Evolutionary conservation across 192 early-diverging fungal species (phyloP).

Genomic region (Podochytrium sp.): DNA sequence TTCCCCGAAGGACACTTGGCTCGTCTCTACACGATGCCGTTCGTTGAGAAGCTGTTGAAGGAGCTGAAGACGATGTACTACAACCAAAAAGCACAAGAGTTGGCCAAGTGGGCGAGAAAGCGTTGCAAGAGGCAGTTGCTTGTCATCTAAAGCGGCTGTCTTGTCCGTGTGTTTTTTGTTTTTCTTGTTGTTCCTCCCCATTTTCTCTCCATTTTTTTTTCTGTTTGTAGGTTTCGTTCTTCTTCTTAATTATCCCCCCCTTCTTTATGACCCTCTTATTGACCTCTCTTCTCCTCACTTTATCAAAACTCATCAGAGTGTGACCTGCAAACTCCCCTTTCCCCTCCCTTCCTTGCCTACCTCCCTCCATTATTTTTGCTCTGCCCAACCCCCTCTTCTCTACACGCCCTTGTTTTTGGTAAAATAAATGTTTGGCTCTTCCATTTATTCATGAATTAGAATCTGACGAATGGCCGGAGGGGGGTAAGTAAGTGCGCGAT

Average conservation of each 20-base stretch:
- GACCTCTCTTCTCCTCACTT: background rate
- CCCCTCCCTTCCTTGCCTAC: background rate
- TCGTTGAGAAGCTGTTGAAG: slow-evolving; percentile 77
- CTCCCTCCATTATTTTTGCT: background rate
- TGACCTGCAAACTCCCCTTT: background rate
- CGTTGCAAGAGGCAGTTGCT: slow-evolving; percentile 40
- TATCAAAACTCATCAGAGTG: background rate
- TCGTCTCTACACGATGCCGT: slow-evolving; percentile 67
- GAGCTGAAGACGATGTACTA: slow-evolving; percentile 70
- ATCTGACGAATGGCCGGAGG: background rate
- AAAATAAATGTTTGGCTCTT: background rate
- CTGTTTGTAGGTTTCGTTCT: background rate
- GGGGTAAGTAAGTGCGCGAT: background rate
- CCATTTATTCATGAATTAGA: background rate
- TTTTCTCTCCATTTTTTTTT: slow-evolving; percentile 5
- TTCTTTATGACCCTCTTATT: background rate
- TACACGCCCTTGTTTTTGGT: slow-evolving; percentile 3
- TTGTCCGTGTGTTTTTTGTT: background rate
- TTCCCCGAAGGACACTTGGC: slow-evolving; percentile 79
- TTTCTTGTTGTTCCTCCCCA: background rate
- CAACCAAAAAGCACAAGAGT: slow-evolving; percentile 62
- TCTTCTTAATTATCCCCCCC: background rate
- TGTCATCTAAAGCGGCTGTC: background rate
- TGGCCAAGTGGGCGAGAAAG: slow-evolving; percentile 61
- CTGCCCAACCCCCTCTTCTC: background rate